Base-by-base conservation (phyloP, 306 rosid species). In the Betula pendula region DNA sequence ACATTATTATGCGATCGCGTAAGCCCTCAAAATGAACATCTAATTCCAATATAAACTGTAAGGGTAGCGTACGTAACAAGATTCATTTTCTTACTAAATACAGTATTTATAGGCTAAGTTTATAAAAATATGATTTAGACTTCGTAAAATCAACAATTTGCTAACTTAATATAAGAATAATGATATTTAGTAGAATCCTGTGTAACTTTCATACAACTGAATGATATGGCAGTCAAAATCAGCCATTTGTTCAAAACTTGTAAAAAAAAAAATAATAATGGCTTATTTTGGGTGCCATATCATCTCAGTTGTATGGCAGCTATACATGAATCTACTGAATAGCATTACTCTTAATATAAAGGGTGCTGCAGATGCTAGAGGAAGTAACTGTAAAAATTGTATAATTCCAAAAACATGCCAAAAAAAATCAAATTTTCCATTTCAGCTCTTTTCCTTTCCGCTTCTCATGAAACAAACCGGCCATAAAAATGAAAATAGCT, bases 381-480 rank as follows among this genome's bases (percentile, higher is more conserved):
- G 20, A 50, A 6, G 22, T 50, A 50, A 50, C 55, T 16, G n/a
- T 50, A 14, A 15, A 50, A 50, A 4, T 50, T 17, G n/a, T 13
- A 8, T 9, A 51, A 42, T 52, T 50, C 42, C 3, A 11, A 13
- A 8, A 25, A 55, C 67, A 40, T 51, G 15, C 16, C 49, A 45
- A 45, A 38, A 38, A 8, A 45, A 63, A 48, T 48, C 27, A 24
- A 56, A 3, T 16, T 63, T 63, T 35, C 40, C 27, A 9, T 40
- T 75, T 19, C 8, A 6, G 51, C 53, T 29, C 15, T 50, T 31
- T 71, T 42, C 10, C 47, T 2, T 9, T 49, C 6, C 44, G 16
- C 27, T 70, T 62, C 74, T 9, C 56, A 63, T 20, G 25, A 52
- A 52, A 73, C 74, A 72, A 73, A 74, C 71, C 16, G n/a, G 59